Base-by-base conservation (phyloP, 1,284 basidiomycete genomes). In the Cryptococcus hybrid region DNA sequence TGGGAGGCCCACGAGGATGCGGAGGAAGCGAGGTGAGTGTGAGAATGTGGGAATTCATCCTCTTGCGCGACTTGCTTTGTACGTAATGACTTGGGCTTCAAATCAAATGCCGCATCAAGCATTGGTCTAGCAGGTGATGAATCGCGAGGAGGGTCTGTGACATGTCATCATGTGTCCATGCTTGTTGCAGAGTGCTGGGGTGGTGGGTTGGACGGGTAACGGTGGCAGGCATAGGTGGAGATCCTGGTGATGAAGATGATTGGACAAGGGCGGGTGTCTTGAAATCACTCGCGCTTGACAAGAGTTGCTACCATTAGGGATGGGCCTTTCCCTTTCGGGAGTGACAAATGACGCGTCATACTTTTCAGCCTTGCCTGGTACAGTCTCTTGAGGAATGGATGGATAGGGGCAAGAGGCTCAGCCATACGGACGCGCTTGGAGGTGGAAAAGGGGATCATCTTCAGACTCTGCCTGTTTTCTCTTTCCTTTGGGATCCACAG, bases 161-260 rank as follows among this genome's bases (percentile, higher is more conserved):
- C 66, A 70, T 67, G 52, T 76, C 73, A 40, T 71, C 74, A 46
- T 71, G 68, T 7, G 73, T 75, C 74, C 74, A 75, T 0, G 68
- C 69, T 55, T 73, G 72, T 49, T 72, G 71, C 3, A 75, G 58
- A 0, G 65, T 64, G 7, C 68, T 71, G 1, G 74, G 72, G 46
- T 73, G 68, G 54, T 74, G 71, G 8, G 73, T 64, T 3, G 67
- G 64, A 7, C 75, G 69, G 2, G 65, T 67, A 36, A 73, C 65
- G 0, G 76, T 77, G 1, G 69, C 65, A 1, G 77, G 77, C 69
- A 76, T 75, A 4, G 77, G 77, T 3, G 77, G 77, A 1, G 77
- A 77, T 1, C 73, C 72, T 1, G 77, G 77, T 1, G 75, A 77
- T 6, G 77, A 78, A 0, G 74, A 70, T 0, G 73, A 68, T 49